Evolutionary conservation across 225 moss, liverwort and hornwort species (phyloP).

Genomic region (Bryoerythrophyllum caledonicum): DNA sequence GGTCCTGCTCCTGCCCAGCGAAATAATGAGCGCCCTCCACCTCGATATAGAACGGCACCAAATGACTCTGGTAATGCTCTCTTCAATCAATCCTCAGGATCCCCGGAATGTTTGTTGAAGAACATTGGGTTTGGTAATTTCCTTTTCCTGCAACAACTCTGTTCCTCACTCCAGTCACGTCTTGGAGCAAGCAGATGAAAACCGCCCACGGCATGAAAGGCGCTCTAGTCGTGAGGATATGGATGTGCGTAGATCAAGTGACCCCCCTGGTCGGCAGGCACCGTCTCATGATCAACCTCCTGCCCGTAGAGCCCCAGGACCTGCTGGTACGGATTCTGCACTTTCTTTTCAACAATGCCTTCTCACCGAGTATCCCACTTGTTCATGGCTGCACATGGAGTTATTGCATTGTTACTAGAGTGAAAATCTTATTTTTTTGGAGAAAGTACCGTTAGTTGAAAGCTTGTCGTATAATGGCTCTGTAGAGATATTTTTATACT

Average conservation of each 20-base stretch:
- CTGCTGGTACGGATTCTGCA: slow-evolving; percentile 26
- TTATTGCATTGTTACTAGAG: not conserved
- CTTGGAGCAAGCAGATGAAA: slow-evolving; percentile 38
- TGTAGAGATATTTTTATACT: not conserved
- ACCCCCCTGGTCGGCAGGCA: slow-evolving; percentile 38
- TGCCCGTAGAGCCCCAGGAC: slow-evolving; percentile 43
- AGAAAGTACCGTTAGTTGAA: not conserved
- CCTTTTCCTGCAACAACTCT: slow-evolving; percentile 13
- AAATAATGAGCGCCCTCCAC: slow-evolving; percentile 47
- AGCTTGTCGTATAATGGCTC: not conserved
- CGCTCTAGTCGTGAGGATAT: slow-evolving; percentile 47
- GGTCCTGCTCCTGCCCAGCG: slow-evolving; percentile 36
- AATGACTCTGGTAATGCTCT: slow-evolving; percentile 45
- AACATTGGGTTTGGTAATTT: not conserved
- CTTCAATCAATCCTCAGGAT: slow-evolving; percentile 1
- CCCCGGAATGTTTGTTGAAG: not conserved
- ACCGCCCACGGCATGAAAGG: slow-evolving; percentile 45
- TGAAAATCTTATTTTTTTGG: not conserved
- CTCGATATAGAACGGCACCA: slow-evolving; percentile 36
- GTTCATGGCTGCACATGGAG: not conserved
- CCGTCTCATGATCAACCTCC: slow-evolving; percentile 42
- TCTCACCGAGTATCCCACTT: slow-evolving; percentile 1
- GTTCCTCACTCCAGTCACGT: slow-evolving; percentile 7
- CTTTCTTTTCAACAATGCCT: not conserved
- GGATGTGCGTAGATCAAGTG: slow-evolving; percentile 42